Base-by-base conservation (phyloP, 2,329 filamentous ascomycete genomes). In the Thermomyces lanuginosus region DNA sequence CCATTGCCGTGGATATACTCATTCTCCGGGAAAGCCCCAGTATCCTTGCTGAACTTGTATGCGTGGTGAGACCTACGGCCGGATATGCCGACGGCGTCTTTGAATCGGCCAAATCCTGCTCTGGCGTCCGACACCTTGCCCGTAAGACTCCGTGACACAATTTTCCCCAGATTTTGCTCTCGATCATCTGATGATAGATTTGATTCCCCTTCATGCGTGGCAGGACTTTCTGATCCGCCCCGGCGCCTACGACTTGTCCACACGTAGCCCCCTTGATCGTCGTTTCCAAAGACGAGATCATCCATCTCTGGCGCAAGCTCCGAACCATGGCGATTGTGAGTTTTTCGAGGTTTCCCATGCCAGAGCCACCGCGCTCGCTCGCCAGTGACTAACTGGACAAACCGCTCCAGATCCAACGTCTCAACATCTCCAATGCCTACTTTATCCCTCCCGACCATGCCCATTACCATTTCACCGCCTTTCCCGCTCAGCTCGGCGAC, bases 401-500 rank as follows among this genome's bases (percentile, higher is more conserved):
- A 92, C 23, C 65, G 72, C 40, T 92, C 83, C 28, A 93, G 72
- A 43, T 95, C 83, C 6, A 82, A 63, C 1, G 84, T 95, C 55
- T 98, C 89, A 18, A 93, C 75, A 41, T 93, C 86, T 3, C 80
- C 78, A 37, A 95, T 84, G 3, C 82, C 81, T 30, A 75, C 81
- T 52, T 91, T 91, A 40, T 92, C 83, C 24, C 76, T 73, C 14
- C 78, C 78, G 4, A 92, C 83, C 63, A 92, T 91, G n/a, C 82
- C 84, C 62, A 92, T 82, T 24, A 93, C 76, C 56, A 93, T 79
- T 49, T 93, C 86, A 24, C 84, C 84, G 28, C 86, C 76, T 49
- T 93, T 92, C 8, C 89, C 86, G 39, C 82, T 82, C 20, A 98
- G 71, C 51, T 93, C 89, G 10, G 79, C 83, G 24, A 95, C 79